Percentiles rank a stretch among this genome's conserved stretches.
Evolutionary conservation across 2,329 filamentous ascomycete species (phyloP).

Genomic region (Hypoxylon sp.): DNA sequence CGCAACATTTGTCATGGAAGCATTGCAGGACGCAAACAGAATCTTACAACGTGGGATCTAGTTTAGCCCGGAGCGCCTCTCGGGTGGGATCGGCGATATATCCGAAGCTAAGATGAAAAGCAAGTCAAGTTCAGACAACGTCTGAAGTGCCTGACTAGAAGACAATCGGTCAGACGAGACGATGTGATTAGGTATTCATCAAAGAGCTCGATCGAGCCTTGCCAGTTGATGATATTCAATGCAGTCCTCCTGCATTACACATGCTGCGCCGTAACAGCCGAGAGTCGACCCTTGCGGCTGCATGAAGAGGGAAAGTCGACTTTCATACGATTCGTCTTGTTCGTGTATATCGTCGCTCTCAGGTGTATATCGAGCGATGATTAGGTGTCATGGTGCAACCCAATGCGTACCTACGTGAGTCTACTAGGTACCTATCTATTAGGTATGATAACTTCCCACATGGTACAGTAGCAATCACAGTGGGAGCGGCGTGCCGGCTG

Average conservation of each 20-base stretch:
- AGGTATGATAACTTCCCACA: background rate
- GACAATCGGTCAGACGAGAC: no score
- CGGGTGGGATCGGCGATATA: background rate
- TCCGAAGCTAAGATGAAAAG: slow-evolving; percentile 1
- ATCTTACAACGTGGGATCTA: background rate
- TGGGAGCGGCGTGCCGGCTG: background rate
- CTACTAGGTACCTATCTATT: no score
- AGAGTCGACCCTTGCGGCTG: slow-evolving; percentile 11
- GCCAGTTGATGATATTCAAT: background rate
- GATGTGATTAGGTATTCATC: background rate
- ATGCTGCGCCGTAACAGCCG: slow-evolving; percentile 10
- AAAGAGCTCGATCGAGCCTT: slow-evolving; percentile 1
- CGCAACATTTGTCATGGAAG: slow-evolving; percentile 4
- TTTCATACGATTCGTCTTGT: no score
- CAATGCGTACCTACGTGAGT: no score
- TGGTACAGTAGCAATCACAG: background rate
- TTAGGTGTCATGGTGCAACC: no score
- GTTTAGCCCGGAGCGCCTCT: background rate
- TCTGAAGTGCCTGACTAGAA: slow-evolving; percentile 8
- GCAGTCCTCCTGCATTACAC: slow-evolving; percentile 3
- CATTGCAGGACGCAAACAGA: background rate
- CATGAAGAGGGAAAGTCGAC: no score
- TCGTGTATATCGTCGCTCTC: background rate
- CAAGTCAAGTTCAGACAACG: slow-evolving; percentile 10
- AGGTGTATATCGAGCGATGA: no score